phyloP scores from a whole-genome alignment of 2,329 filamentous ascomycete genomes.

The Trichoderma asperellum region DNA sequence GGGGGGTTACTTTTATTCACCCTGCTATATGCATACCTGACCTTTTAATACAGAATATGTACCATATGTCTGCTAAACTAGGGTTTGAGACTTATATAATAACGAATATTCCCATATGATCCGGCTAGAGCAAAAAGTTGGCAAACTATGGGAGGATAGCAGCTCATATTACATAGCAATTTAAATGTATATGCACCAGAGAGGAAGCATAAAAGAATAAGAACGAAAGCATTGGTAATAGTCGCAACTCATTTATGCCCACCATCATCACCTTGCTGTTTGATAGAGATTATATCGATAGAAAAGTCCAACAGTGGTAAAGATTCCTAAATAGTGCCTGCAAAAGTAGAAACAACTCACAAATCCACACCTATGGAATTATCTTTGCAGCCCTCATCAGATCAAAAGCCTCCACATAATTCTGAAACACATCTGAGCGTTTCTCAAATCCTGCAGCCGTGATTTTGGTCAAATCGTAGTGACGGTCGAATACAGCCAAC shows the following conservation, averaged over 20 bases:
- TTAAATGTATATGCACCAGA: neutral
- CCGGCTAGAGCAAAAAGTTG: no score
- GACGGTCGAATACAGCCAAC: constrained; percentile 13
- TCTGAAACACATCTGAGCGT: constrained; percentile 13
- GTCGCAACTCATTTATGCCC: neutral
- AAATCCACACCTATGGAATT: neutral
- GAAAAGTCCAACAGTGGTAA: neutral
- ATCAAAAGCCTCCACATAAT: constrained; percentile 17
- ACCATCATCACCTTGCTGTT: neutral
- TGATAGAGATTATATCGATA: neutral
- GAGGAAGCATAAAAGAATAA: neutral
- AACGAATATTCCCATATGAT: neutral
- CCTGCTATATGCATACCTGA: no score
- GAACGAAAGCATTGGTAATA: neutral
- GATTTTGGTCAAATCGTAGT: constrained; percentile 20
- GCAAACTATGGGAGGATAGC: neutral
- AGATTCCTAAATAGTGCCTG: neutral
- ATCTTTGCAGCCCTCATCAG: constrained; percentile 19
- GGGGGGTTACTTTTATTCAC: no score
- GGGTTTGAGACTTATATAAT: no score
- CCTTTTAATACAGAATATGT: no score
- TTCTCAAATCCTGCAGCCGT: constrained; percentile 7
- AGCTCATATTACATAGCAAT: neutral
- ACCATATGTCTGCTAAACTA: no score
- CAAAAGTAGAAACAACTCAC: neutral